phyloP scores from a whole-genome alignment of 495 filamentous ascomycete genomes.

The Hyaloscypha finlandica region DNA sequence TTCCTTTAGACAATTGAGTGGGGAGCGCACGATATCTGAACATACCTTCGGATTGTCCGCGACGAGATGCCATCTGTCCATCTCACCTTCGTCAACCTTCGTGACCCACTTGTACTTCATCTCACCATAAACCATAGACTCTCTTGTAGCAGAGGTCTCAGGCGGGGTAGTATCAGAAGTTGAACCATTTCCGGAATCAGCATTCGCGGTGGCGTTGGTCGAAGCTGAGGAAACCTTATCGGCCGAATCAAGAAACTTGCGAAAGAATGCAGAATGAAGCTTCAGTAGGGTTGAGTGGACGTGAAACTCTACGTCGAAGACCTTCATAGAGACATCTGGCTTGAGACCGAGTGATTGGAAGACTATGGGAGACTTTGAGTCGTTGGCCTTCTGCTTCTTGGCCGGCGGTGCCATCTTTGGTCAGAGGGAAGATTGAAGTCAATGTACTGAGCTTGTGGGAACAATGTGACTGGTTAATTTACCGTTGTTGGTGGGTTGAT shows the following conservation, averaged over 20 bases:
- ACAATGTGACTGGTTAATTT: too few species aligned
- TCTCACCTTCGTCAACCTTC: slow-evolving; percentile 3
- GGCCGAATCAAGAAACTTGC: slow-evolving; percentile 17
- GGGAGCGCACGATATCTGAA: neutral
- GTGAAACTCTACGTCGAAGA: slow-evolving; percentile 12
- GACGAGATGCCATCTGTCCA: neutral
- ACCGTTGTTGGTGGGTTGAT: too few species aligned
- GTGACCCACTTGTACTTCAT: slow-evolving; percentile 18
- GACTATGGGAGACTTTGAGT: neutral
- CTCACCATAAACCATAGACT: neutral
- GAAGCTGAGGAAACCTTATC: neutral
- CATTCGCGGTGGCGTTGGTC: neutral
- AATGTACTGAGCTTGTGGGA: too few species aligned
- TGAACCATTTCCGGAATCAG: neutral
- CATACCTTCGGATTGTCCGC: neutral
- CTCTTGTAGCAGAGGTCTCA: neutral
- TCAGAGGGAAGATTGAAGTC: too few species aligned
- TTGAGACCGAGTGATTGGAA: neutral
- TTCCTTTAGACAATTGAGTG: neutral
- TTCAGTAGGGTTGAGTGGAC: slow-evolving; percentile 9
- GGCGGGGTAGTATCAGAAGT: neutral
- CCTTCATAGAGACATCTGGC: slow-evolving; percentile 8
- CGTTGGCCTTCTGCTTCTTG: neutral
- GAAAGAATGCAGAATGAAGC: slow-evolving; percentile 16
- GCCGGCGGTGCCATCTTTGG: neutral